Conservation (phyloP, 768 basidiomycete genomes). For the Trametes gibbosa region DNA sequence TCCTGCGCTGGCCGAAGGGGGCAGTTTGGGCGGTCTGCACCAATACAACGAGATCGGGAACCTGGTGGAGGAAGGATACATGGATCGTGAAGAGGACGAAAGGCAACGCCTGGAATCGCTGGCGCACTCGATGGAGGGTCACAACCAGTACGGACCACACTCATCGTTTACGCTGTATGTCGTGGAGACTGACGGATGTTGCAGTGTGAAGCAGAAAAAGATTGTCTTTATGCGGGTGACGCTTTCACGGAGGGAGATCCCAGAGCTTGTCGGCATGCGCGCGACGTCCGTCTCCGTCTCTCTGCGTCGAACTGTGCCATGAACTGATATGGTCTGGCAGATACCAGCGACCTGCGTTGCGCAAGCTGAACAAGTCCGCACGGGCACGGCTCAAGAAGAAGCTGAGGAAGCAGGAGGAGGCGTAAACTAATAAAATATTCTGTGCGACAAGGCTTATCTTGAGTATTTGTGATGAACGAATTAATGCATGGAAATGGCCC, state of each 20-base stretch:
- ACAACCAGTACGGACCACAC: conserved; percentile 49
- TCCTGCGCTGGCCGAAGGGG: conserved; percentile 37
- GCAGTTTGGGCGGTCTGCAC: conserved; percentile 49
- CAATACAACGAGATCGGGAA: conserved; percentile 74
- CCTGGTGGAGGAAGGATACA: conserved; percentile 43
- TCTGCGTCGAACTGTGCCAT: background rate
- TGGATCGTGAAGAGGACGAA: conserved; percentile 26
- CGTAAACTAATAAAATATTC: background rate
- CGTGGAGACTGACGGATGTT: background rate
- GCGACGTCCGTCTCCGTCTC: conserved; percentile 47
- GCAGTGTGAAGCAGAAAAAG: conserved; percentile 52
- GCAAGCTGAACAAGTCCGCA: conserved; percentile 57
- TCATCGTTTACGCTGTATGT: background rate
- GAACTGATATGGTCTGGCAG: conserved; percentile 34
- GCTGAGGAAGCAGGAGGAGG: conserved; percentile 30
- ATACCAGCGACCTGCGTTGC: conserved; percentile 51
- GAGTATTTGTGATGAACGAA: background rate
- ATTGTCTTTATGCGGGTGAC: conserved; percentile 73
- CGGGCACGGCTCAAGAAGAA: conserved; percentile 52
- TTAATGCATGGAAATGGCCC: background rate
- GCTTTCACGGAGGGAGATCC: conserved; percentile 46
- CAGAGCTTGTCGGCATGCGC: conserved; percentile 29
- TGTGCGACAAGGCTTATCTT: background rate
- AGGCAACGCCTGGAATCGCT: conserved; percentile 29
- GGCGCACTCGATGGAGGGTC: conserved; percentile 49